Percentiles rank a stretch among this genome's conserved stretches.
phyloP scores from a whole-genome alignment of 257 asterid species.

The Przewalskia tangutica region DNA sequence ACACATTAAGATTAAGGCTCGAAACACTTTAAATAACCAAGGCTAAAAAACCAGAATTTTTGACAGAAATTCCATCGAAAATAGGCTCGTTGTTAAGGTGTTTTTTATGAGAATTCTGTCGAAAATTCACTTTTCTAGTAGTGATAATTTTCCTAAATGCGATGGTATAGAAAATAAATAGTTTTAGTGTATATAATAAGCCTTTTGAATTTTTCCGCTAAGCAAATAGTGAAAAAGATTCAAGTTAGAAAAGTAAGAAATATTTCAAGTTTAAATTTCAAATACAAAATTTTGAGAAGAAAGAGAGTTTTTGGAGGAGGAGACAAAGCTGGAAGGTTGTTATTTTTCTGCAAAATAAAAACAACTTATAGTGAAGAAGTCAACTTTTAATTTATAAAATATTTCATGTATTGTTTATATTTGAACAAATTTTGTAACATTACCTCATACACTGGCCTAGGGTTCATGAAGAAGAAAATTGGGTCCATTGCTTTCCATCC shows the following conservation, averaged over 20 bases:
- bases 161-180: neutral
- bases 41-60: neutral
- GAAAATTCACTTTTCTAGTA: too few species aligned
- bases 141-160: neutral
- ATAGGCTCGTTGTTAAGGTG: neutral
- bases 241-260: neutral
- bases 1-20: neutral
- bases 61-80: neutral
- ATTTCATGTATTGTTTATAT: neutral
- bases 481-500: constrained; percentile 91
- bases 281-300: neutral
- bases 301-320: neutral
- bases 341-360: neutral
- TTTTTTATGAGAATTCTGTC: neutral
- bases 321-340: neutral
- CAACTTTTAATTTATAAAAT: neutral
- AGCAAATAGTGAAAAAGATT: neutral
- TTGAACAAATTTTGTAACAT: neutral
- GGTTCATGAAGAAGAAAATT: constrained; percentile 85
- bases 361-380: neutral
- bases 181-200: neutral
- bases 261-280: neutral
- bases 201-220: neutral
- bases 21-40: neutral
- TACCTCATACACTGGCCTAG: constrained; percentile 68